These are phyloP conservation scores for Aeminium ludgeri DNA, from an alignment of 495 filamentous ascomycete genomes.

Conservation along the genomic window DNA sequence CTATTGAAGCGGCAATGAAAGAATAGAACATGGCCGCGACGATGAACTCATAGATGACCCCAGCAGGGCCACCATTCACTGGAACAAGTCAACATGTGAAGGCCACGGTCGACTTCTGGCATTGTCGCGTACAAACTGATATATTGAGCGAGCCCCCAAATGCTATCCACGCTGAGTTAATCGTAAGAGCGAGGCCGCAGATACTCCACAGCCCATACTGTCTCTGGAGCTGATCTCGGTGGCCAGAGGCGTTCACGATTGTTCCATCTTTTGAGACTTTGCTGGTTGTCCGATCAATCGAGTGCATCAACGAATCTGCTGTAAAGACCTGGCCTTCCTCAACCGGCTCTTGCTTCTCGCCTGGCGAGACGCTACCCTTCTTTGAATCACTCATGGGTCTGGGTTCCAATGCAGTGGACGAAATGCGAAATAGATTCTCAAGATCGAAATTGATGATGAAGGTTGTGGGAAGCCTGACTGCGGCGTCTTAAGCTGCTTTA, in stretches of 20 bases:
- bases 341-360: slow-evolving; percentile 4
- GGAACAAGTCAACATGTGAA: neutral
- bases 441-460: too few relatives aligned
- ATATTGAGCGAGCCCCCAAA: slow-evolving; percentile 30
- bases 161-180: slow-evolving; percentile 44
- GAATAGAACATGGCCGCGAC: slow-evolving; percentile 37
- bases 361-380: neutral
- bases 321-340: slow-evolving; percentile 8
- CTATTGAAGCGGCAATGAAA: slow-evolving; percentile 36
- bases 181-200: slow-evolving; percentile 37
- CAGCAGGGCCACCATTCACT: slow-evolving; percentile 15
- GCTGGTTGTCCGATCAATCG: neutral
- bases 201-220: slow-evolving; percentile 43
- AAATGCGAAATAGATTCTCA: too few relatives aligned
- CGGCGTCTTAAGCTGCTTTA: too few relatives aligned
- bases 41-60: slow-evolving; percentile 27
- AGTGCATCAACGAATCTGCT: neutral
- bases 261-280: slow-evolving; percentile 14
- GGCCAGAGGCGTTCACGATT: slow-evolving; percentile 38
- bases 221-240: slow-evolving; percentile 42
- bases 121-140: neutral
- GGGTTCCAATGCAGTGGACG: too few relatives aligned
- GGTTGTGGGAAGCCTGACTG: too few relatives aligned
- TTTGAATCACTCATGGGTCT: slow-evolving; percentile 1
- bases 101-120: neutral